Percentiles rank a stretch among this genome's conserved stretches.
These are phyloP conservation scores for Pichia cabralensis DNA, from an alignment of 805 yeast species.

Conservation along the genomic window DNA sequence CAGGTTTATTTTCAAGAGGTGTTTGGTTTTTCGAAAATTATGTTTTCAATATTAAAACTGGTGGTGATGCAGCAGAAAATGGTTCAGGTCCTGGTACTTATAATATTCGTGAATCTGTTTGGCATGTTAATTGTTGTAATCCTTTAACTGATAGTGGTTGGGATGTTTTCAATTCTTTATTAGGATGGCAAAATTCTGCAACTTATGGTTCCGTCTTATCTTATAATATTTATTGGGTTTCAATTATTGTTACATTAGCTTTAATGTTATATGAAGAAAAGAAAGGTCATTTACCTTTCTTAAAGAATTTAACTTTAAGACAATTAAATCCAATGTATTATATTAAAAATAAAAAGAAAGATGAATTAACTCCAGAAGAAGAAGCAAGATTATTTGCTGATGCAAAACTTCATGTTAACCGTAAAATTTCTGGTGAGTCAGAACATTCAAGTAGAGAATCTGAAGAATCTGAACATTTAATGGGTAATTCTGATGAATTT, in stretches of 20 bases:
- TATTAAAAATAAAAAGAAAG: constrained; percentile 52
- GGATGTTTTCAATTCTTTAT: constrained; percentile 86
- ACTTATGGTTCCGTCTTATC: constrained; percentile 80
- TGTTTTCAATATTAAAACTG: constrained; percentile 50
- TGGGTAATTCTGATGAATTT: neutral
- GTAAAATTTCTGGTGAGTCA: constrained; percentile 1
- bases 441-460: neutral
- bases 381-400: constrained; percentile 36
- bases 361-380: constrained; percentile 39
- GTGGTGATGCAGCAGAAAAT: constrained; percentile 86
- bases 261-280: constrained; percentile 74
- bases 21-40: constrained; percentile 77
- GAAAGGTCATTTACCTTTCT: constrained; percentile 64
- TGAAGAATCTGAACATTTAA: neutral
- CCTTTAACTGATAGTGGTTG: constrained; percentile 85
- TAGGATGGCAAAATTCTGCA: constrained; percentile 95
- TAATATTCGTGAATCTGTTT: constrained; percentile 62
- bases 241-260: constrained; percentile 39
- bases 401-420: constrained; percentile 21
- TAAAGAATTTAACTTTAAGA: constrained; percentile 34
- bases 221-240: constrained; percentile 80
- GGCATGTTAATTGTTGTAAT: constrained; percentile 95
- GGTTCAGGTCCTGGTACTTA: constrained; percentile 93
- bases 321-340: constrained; percentile 59
- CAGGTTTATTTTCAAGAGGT: constrained; percentile 85